Evolutionary conservation across 2,329 filamentous ascomycete species (phyloP).

Genomic region (Orbilia blumenaviensis): DNA sequence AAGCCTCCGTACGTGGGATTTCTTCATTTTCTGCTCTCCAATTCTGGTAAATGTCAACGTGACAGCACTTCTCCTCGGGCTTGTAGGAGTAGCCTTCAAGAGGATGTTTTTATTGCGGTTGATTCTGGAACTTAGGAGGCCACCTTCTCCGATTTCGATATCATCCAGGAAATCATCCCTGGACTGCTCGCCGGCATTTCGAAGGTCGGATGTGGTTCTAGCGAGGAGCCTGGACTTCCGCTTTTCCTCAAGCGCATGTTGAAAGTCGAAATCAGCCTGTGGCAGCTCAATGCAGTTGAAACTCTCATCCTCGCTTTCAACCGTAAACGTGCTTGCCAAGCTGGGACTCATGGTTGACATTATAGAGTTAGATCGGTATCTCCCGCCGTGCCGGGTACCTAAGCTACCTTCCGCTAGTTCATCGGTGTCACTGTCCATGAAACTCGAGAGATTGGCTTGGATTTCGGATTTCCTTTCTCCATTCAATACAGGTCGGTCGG

Average conservation of each 20-base stretch:
- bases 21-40: constrained; percentile 50
- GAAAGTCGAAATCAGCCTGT: constrained; percentile 81
- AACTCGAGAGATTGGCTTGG: constrained; percentile 70
- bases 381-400: constrained; percentile 86
- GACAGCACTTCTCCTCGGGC: constrained; percentile 77
- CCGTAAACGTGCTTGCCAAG: constrained; percentile 86
- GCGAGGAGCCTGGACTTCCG: constrained; percentile 38
- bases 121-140: constrained; percentile 80
- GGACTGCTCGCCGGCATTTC: constrained; percentile 59
- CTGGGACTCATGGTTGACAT: constrained; percentile 89
- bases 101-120: constrained; percentile 92
- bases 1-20: constrained; percentile 44
- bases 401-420: constrained; percentile 86
- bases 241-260: constrained; percentile 74
- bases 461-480: constrained; percentile 71
- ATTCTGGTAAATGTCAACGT: constrained; percentile 87
- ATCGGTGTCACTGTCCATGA: constrained; percentile 76
- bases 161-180: constrained; percentile 83
- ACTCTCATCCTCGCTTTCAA: constrained; percentile 85
- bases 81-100: constrained; percentile 74
- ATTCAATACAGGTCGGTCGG: constrained; percentile 61
- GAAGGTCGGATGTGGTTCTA: constrained; percentile 59
- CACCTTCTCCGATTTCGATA: constrained; percentile 84
- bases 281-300: constrained; percentile 88
- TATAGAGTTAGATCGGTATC: constrained; percentile 69